Conservation (phyloP, 2,329 filamentous ascomycete genomes). For the Botrytis porri region DNA sequence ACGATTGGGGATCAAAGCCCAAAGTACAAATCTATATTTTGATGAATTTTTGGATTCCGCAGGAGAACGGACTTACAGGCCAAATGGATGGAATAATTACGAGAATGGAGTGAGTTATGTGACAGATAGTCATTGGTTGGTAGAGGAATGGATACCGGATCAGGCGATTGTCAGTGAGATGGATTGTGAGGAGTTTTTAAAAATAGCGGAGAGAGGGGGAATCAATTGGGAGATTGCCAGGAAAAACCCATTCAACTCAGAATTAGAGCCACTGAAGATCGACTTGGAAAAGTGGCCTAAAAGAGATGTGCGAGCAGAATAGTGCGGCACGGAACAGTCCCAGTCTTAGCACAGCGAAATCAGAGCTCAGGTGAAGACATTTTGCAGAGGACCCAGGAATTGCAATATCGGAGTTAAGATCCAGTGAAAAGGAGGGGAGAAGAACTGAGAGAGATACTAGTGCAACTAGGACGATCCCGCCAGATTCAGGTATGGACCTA, state of each 20-base stretch:
- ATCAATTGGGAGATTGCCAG: neutral
- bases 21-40: neutral
- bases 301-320: neutral
- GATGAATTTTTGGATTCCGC: fast-evolving
- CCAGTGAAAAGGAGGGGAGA: neutral
- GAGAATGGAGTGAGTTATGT: neutral
- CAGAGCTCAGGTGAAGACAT: too few relatives aligned
- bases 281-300: neutral
- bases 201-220: neutral
- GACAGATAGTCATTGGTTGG: slow-evolving; percentile 9
- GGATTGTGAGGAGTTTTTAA: neutral
- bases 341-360: too few relatives aligned
- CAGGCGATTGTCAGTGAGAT: slow-evolving; percentile 1
- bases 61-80: neutral
- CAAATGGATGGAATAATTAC: neutral
- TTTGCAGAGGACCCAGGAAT: too few relatives aligned
- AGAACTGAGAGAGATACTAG: neutral
- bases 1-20: neutral
- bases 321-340: too few relatives aligned
- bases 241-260: fast-evolving
- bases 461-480: neutral
- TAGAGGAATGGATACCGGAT: neutral
- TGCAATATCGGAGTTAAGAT: too few relatives aligned
- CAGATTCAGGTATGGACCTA: neutral
- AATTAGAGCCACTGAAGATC: neutral